phyloP scores from a whole-genome alignment of 164 flowering plant species.

The Chimonanthus salicifolius region DNA sequence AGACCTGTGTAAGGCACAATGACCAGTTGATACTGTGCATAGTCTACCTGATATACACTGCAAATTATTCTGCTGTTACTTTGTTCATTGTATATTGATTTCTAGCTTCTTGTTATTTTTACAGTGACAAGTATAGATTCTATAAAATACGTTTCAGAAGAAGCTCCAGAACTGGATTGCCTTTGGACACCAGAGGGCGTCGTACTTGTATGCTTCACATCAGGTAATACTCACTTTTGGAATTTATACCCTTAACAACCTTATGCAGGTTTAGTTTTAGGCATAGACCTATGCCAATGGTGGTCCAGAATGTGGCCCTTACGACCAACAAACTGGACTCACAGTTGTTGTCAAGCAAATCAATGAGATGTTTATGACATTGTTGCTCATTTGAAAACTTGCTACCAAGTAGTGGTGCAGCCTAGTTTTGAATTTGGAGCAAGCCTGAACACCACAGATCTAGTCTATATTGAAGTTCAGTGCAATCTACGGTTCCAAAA shows the following conservation, averaged over 20 bases:
- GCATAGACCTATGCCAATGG: not conserved
- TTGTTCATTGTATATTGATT: no score
- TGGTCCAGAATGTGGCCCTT: not conserved
- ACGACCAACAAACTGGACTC: not conserved
- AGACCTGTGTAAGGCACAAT: not conserved
- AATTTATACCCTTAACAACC: not conserved
- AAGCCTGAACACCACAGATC: no score
- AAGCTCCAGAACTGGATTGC: slow-evolving; percentile 23
- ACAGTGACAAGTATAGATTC: slow-evolving; percentile 40
- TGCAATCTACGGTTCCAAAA: no score
- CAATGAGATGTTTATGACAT: not conserved
- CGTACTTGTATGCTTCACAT: slow-evolving; percentile 86
- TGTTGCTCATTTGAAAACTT: not conserved
- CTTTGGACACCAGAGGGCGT: slow-evolving; percentile 59
- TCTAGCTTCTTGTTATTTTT: not conserved
- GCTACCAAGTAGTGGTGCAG: not conserved
- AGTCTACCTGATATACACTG: not conserved
- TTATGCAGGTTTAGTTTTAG: not conserved
- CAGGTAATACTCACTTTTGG: slow-evolving; percentile 41
- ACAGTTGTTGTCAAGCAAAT: no score
- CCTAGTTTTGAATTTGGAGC: not conserved
- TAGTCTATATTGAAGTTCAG: no score
- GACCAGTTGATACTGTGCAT: no score
- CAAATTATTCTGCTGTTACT: no score
- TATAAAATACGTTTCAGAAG: slow-evolving; percentile 18